Evolutionary conservation across 2,329 filamentous ascomycete genomes (phyloP), one percentile per base, ranked within the genome.

Genomic region (Gaeumannomyces tritici): DNA sequence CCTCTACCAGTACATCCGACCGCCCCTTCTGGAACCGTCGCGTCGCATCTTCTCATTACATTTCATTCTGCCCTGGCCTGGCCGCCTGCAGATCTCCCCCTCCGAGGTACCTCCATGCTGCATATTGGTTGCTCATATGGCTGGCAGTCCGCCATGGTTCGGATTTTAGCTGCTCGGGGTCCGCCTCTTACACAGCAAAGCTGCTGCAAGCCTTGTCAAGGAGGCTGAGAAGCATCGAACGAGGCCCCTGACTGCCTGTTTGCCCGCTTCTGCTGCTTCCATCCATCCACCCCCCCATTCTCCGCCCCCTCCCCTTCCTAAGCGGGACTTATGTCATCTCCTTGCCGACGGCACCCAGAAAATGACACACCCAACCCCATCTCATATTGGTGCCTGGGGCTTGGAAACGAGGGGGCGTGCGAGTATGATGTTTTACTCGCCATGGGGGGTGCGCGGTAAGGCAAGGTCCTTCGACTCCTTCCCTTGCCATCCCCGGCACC

Each of bases 311-410:
- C 26, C 26, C 55, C 24, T 24, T 29, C 26, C 26, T 12, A 26
- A 12, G 55, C 26, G 35, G 35, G 35, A 35, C 59, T 60, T 60
- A 60, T 60, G 59, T 55, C 59, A 60, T 60, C 59, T 54, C 21
- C 58, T 33, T 56, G 12, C n/a, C 55, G 24, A 15, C 55, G 3
- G 26, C 55, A 28, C 26, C 55, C 55, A 56, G 15, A 24, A 13
- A 42, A 56, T 15, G 33, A 26, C 58, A 59, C 29, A 42, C 29
- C 24, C 58, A 28, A 57, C 31, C 7, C n/a, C 31, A 27, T 47
- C 7, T 28, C 55, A 26, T 26, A 24, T 33, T 28, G 35, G 60
- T 47, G 24, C n/a, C 56, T 42, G 29, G 58, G 58, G 42, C 42
- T 51, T 51, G 21, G 42, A 47, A n/a, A 47, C 13, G 12, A 8